A percentile compares a stretch with the other conserved stretches of the same genome.
phyloP scores from a whole-genome alignment of 2,329 filamentous ascomycete species.

The Fusarium sp. region DNA sequence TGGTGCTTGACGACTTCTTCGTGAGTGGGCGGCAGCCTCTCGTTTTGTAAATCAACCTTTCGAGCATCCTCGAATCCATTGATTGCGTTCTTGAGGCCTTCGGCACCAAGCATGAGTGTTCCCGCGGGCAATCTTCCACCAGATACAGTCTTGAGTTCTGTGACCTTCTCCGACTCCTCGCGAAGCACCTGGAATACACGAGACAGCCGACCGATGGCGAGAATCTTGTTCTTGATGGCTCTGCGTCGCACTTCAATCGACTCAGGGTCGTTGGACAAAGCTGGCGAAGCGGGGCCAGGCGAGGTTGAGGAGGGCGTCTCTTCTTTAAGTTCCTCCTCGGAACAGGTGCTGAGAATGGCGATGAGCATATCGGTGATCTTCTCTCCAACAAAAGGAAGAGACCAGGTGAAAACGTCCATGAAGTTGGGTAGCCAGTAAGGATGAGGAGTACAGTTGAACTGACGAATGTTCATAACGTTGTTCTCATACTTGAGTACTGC shows the following conservation, averaged over 20 bases:
- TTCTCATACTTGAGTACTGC: conserved; percentile 99
- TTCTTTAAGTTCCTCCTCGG: conserved; percentile 97
- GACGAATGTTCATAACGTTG: conserved; percentile 99
- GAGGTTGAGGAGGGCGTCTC: conserved; percentile 77
- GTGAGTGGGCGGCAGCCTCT: conserved; percentile 88
- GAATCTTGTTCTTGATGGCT: conserved; percentile 99
- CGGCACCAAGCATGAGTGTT: conserved; percentile 96
- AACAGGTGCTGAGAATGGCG: conserved; percentile 96
- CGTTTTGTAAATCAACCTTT: conserved; percentile 97
- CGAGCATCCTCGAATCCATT: conserved; percentile 95
- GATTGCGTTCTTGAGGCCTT: conserved; percentile 98
- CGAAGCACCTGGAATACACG: conserved; percentile 98
- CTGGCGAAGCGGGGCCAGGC: conserved; percentile 77
- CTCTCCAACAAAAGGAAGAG: conserved; percentile 95
- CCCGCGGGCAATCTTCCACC: conserved; percentile 92
- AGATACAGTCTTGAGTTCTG: conserved; percentile 95
- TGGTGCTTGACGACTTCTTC: conserved; percentile 89
- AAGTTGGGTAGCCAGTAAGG: conserved; percentile 99
- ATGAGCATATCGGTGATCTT: conserved; percentile 99
- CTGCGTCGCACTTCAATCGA: conserved; percentile 93
- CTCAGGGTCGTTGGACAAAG: conserved; percentile 74
- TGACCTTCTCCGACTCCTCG: conserved; percentile 96
- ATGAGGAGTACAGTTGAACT: conserved; percentile 99
- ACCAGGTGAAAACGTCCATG: conserved; percentile 99
- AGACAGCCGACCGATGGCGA: conserved; percentile 94